Evolutionary conservation across 1,284 basidiomycete genomes (phyloP).

Genomic region (Dichomitus squalens): DNA sequence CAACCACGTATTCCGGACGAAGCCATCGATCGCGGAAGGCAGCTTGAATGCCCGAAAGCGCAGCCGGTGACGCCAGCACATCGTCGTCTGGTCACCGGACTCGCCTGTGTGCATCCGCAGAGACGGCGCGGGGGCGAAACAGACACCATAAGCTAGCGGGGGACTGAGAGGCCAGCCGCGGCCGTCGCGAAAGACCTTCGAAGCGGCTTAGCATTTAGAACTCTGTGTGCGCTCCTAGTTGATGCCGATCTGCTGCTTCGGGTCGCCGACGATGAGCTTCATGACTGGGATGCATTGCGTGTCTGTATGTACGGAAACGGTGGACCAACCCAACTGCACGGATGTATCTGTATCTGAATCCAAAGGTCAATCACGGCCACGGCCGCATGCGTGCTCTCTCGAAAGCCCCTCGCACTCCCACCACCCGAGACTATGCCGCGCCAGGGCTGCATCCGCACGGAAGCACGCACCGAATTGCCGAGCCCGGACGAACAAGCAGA

Average conservation of each 20-base stretch:
- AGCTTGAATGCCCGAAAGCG: background rate
- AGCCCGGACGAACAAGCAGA: slow-evolving; percentile 9
- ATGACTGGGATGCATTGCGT: background rate
- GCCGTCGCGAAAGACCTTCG: background rate
- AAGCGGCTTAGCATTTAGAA: background rate
- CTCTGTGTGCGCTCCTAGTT: background rate
- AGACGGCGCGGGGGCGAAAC: background rate
- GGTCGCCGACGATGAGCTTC: slow-evolving; percentile 7
- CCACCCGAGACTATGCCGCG: background rate
- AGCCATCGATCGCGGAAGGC: slow-evolving; percentile 5
- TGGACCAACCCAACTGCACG: background rate
- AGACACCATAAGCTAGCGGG: background rate
- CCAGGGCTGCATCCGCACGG: background rate
- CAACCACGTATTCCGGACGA: slow-evolving; percentile 1
- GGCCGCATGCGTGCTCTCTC: background rate
- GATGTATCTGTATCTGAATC: slow-evolving; percentile 1
- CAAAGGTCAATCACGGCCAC: background rate
- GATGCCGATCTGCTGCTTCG: slow-evolving; percentile 6
- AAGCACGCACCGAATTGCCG: slow-evolving; percentile 15
- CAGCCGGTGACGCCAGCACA: background rate
- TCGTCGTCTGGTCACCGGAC: slow-evolving; percentile 6
- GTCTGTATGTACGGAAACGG: background rate
- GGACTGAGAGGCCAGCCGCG: background rate
- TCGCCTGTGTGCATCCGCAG: background rate
- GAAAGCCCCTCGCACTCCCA: background rate